Evolutionary conservation across 306 rosid species (phyloP).

Genomic region (Cucurbita maxima): DNA sequence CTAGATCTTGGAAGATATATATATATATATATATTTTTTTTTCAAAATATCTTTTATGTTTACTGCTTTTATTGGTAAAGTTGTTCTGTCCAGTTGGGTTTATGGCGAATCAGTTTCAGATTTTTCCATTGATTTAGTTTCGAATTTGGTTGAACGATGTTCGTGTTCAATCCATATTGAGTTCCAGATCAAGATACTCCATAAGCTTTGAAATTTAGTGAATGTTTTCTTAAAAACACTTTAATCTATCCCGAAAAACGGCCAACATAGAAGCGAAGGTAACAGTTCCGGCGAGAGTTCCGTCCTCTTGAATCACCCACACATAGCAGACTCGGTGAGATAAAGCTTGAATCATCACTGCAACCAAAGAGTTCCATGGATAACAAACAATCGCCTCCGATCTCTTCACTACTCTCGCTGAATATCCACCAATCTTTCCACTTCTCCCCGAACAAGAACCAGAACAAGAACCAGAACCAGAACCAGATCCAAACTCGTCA

Average conservation of each 20-base stretch:
- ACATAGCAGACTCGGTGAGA: conserved; percentile 64
- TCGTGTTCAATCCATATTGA: neutral
- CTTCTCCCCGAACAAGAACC: conserved; percentile 24
- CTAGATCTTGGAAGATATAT: no score
- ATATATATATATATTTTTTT: no score
- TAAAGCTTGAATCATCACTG: conserved; percentile 84
- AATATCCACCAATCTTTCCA: conserved; percentile 36
- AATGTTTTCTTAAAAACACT: conserved; percentile 16
- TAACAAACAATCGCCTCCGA: conserved; percentile 64
- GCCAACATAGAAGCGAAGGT: conserved; percentile 48
- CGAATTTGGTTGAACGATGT: neutral
- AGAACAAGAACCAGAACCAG: neutral
- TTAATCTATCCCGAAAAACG: conserved; percentile 48
- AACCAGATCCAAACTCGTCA: conserved; percentile 32
- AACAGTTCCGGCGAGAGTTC: conserved; percentile 50
- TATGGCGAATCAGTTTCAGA: neutral
- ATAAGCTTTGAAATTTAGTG: neutral
- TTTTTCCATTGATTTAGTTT: neutral
- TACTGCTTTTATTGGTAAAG: neutral
- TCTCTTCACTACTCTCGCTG: conserved; percentile 39
- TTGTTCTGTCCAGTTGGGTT: neutral
- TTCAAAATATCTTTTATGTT: neutral
- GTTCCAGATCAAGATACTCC: neutral
- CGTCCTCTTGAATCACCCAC: conserved; percentile 78
- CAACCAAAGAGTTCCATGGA: conserved; percentile 71